Evolutionary conservation across 352 stramenopile species (phyloP), one percentile per base, ranked within the genome.

Genomic region (Phytophthora rubi): DNA sequence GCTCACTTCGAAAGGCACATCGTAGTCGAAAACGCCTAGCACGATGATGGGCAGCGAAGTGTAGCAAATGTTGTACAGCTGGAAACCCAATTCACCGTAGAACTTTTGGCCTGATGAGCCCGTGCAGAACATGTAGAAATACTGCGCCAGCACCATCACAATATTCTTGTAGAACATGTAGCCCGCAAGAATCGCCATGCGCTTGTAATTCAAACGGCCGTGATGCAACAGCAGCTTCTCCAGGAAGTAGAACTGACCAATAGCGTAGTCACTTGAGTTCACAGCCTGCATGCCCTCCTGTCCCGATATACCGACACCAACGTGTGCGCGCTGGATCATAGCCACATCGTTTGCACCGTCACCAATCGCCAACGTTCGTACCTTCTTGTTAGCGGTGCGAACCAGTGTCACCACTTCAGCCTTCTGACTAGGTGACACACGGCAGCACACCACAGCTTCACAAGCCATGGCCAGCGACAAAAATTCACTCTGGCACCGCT

Each of bases 141-240:
- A 98, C 73, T 99, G 80, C 53, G 78, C 72, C 33, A 90, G 71
- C 57, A 96, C 91, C 70, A 98, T 88, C 26, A 96, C 80, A 62
- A 98, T 96, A 79, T 99, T 99, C 77, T 99, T 99, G 92, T 99
- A 99, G 74, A 99, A 99, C 68, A 99, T 98, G 75, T 98, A 99
- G 6, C 98, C 85, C 21, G 98, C 88, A 21, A 98, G 81, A 56
- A 93, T 95, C 26, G 87, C 89, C 78, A 99, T 97, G 52, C 98
- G 95, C 66, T 96, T 94, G 75, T 99, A 99, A 79, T 99, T 98
- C 86, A 97, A 95, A 33, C 98, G 90, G 13, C 98, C 98, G 75
- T 99, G 98, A 65, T 99, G 94, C 44, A 99, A 80, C 59, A 99
- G 68, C 6, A 99, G 86, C 64, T 92, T 83, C 77, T 98, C 82